Conservation (phyloP, 768 basidiomycete genomes). For the Auricularia heimuer region DNA sequence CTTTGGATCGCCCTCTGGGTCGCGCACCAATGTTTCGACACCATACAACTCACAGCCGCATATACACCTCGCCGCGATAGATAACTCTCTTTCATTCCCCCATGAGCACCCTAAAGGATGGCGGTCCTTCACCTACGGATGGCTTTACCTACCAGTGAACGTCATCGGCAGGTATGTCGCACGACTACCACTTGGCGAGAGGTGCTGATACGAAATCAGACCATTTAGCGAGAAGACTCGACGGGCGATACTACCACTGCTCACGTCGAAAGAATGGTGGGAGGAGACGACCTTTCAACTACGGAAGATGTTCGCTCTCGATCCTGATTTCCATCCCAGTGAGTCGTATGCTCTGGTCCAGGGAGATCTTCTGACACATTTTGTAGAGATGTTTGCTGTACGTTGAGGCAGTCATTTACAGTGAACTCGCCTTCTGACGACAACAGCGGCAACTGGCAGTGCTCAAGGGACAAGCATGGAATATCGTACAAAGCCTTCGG, state of each 20-base stretch:
- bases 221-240: conserved; percentile 81
- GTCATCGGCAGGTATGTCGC: conserved; percentile 50
- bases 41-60: conserved; percentile 59
- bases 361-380: conserved; percentile 5
- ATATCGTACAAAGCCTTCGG: conserved; percentile 74
- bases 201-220: conserved; percentile 8
- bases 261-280: conserved; percentile 87
- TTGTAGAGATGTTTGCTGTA: conserved; percentile 3
- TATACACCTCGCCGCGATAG: conserved; percentile 87
- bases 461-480: conserved; percentile 88
- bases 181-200: conserved; percentile 5
- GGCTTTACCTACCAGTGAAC: conserved; percentile 79
- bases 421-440: background rate
- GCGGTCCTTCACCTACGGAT: conserved; percentile 76
- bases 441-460: conserved; percentile 77
- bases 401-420: background rate
- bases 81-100: conserved; percentile 87
- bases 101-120: conserved; percentile 80
- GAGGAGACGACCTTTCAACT: conserved; percentile 74
- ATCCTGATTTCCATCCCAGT: conserved; percentile 76
- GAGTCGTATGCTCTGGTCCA: background rate
- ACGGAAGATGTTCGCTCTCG: conserved; percentile 65
- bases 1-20: background rate
- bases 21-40: conserved; percentile 10
- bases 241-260: conserved; percentile 67